phyloP scores from a whole-genome alignment of 352 stramenopile species.

The Globisporangium abappressorium region DNA sequence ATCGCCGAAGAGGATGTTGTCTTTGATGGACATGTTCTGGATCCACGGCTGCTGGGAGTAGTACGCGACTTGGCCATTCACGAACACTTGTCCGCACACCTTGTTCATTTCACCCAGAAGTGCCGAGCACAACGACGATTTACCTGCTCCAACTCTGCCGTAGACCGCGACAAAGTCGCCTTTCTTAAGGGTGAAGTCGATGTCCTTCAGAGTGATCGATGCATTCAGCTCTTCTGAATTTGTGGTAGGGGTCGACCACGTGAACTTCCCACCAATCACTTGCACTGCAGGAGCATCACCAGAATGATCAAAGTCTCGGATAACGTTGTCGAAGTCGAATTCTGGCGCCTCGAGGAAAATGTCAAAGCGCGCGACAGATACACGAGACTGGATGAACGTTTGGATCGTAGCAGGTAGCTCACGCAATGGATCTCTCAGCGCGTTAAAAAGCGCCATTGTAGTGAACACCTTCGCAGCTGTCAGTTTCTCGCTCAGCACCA shows the following conservation, averaged over 20 bases:
- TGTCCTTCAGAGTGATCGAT: slow-evolving; percentile 23
- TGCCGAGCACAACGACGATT: slow-evolving; percentile 51
- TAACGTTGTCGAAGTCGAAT: slow-evolving; percentile 23
- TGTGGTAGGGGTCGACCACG: slow-evolving; percentile 19
- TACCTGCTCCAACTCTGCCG: slow-evolving; percentile 45
- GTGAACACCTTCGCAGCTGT: slow-evolving; percentile 58
- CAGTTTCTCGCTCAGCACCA: slow-evolving; percentile 34
- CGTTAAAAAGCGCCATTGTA: slow-evolving; percentile 46
- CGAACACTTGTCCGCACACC: slow-evolving; percentile 28
- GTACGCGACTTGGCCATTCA: slow-evolving; percentile 52
- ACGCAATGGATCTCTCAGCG: slow-evolving; percentile 35
- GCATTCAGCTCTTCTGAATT: slow-evolving; percentile 12
- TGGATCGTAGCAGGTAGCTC: slow-evolving; percentile 37
- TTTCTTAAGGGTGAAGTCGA: slow-evolving; percentile 39
- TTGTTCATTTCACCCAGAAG: slow-evolving; percentile 87
- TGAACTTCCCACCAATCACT: slow-evolving; percentile 1
- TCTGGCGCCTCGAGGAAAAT: slow-evolving; percentile 33
- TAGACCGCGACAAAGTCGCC: slow-evolving; percentile 54
- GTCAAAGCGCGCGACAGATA: slow-evolving; percentile 34
- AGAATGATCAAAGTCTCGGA: slow-evolving; percentile 6
- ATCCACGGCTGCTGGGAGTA: slow-evolving; percentile 91
- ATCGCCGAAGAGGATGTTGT: slow-evolving; percentile 94
- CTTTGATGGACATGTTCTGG: slow-evolving; percentile 91
- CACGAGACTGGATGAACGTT: slow-evolving; percentile 35
- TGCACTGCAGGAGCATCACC: background rate